Conservation (phyloP, 495 filamentous ascomycete genomes). For the Penicillium coprophilum region DNA sequence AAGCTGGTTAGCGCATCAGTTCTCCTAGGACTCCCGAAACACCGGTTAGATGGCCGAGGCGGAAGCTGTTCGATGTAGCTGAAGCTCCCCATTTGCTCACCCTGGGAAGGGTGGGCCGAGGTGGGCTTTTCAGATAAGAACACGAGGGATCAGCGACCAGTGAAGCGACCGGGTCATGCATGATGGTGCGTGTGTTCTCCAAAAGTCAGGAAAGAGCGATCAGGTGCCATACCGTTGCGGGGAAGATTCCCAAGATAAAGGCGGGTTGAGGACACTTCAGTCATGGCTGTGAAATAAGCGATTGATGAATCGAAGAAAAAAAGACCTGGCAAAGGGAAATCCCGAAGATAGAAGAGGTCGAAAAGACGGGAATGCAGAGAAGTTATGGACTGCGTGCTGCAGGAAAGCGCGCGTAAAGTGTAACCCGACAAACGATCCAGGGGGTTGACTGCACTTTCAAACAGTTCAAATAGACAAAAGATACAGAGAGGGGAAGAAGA, state of each 20-base stretch:
- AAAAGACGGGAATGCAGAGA: slow-evolving; percentile 17
- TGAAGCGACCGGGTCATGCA: slow-evolving; percentile 12
- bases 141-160: slow-evolving; percentile 11
- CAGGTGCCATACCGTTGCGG: slow-evolving; percentile 73
- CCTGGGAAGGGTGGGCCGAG: slow-evolving; percentile 11
- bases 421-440: slow-evolving; percentile 6
- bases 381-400: slow-evolving; percentile 18
- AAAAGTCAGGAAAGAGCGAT: slow-evolving; percentile 23
- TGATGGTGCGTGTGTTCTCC: slow-evolving; percentile 15
- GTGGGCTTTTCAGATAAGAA: slow-evolving; percentile 1
- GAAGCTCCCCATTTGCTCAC: slow-evolving; percentile 5
- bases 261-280: slow-evolving; percentile 83
- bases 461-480: background rate
- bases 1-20: slow-evolving; percentile 11
- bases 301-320: slow-evolving; percentile 11
- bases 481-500: slow-evolving; percentile 16
- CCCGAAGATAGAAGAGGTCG: slow-evolving; percentile 9
- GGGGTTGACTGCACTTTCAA: background rate
- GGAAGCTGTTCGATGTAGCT: slow-evolving; percentile 1
- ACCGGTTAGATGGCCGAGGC: background rate
- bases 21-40: slow-evolving; percentile 13
- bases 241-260: slow-evolving; percentile 98
- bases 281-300: slow-evolving; percentile 38
- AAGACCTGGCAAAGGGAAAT: slow-evolving; percentile 16
- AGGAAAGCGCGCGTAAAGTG: slow-evolving; percentile 12